Base-by-base conservation (phyloP, 2,329 filamentous ascomycete species). In the Exutisphaerella laricina region DNA sequence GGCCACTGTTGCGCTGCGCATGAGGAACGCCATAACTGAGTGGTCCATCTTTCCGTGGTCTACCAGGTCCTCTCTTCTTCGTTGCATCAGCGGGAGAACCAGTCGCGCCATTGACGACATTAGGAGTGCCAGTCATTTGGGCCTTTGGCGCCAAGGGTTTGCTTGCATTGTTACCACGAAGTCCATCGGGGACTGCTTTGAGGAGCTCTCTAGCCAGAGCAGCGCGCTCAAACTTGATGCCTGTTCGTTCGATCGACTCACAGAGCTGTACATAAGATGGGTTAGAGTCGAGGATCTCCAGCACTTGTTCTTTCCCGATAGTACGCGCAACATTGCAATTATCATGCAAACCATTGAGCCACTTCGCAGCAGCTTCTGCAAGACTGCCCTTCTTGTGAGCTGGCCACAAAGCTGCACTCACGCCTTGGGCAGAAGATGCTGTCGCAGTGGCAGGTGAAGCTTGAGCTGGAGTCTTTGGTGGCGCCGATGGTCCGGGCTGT, bases 221-320 rank as follows among this genome's bases (percentile, higher is more conserved):
- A 4, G 72, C 69, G 41, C 75, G 66, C 48, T 79, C 71, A 23
- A 80, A 63, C 22, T 58, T 64, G 12, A 77, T 61, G 0, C 71
- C 72, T 51, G 66, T 66, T 1, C 51, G 55, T 48, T 80, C 77
- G 4, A 80, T 58, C 33, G 66, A 63, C 46, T 74, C 68, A 52
- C 77, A 80, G 2, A 80, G 59, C 38, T 74, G 67, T 45, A 71
- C 69, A 48, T 79, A 80, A 2, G 69, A 74, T 2, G 75, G 75
- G 49, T 79, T 78, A 5, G 61, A 56, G 37, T 77, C 65, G 6
- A 80, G 63, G 26, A 79, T 65, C 1, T 55, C 57, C 16, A 70
- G 56, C 7, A 80, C 62, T 14, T 69, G 60, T 7, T 66, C 58
- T 6, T 64, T 43, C 7, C 61, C 58, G 5, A 74, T 56, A 5